Base-by-base conservation (phyloP, 164 flowering plant species). In the Vitis amurensis region DNA sequence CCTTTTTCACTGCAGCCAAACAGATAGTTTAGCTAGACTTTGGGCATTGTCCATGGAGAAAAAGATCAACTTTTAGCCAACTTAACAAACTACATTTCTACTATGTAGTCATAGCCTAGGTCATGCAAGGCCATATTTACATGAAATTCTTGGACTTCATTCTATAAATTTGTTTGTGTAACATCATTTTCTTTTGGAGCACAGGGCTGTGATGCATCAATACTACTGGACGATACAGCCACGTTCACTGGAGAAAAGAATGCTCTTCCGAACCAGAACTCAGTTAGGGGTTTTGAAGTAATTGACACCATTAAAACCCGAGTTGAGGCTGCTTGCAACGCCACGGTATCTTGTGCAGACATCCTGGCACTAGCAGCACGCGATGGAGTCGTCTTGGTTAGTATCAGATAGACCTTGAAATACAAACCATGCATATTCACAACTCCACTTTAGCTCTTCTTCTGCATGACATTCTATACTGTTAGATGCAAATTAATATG, bases 141-240 rank as follows among this genome's bases (percentile, higher is more conserved):
- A 31, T 31, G 7, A 31, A 31, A 31, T 31, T 31, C 44, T 31
- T 31, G 44, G 44, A 31, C 44, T 31, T 31, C 44, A 31, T 31
- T 6, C 7, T 4, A 31, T 31, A 31, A 31, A 31, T 31, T 31
- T 31, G 44, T 47, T 15, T 9, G 3, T 47, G 8, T 64, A 23
- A 7, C 12, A 31, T 15, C 31, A 53, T 52, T 67, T 19, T 30
- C 8, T 1, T 57, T 57, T 57, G 5, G 29, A 3, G 27, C 29
- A 11, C 31, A 85, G 90, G 86, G 90, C 3, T 87, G 90, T 52
- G 90, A 87, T 68, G 90, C 73, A 52, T 87, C 90, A 0, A 58
- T 87, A 23, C 65, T 87, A n/a, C 68, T 87, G 17, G 87, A 83
- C 17, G 85, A 81, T 71, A 84, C 87, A 8, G 49, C 83, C n/a